phyloP scores from a whole-genome alignment of 306 rosid species.

The Vicia sativa region DNA sequence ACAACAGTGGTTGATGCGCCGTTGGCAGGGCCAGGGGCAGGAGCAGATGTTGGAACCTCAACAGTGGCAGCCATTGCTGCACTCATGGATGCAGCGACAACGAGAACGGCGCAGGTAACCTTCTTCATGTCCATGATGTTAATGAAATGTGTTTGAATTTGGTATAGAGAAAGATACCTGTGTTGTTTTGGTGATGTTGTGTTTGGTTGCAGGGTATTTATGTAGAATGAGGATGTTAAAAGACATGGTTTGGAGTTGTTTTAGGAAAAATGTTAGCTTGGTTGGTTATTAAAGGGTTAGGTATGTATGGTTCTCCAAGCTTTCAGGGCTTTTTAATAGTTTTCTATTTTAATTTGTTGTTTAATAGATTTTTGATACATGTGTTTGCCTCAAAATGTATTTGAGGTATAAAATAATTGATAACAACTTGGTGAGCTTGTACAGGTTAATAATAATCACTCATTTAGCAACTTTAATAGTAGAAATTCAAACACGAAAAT shows the following conservation, averaged over 20 bases:
- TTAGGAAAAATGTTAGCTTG: conserved; percentile 14
- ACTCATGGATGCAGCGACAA: conserved; percentile 49
- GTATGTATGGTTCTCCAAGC: conserved; percentile 38
- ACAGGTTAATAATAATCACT: background rate
- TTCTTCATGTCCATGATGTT: conserved; percentile 52
- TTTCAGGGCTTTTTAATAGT: conserved; percentile 21
- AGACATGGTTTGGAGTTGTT: conserved; percentile 10
- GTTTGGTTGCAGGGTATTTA: conserved; percentile 18
- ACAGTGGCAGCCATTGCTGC: conserved; percentile 40
- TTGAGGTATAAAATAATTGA: conserved; percentile 7
- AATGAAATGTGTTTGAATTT: background rate
- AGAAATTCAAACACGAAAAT: too few relatives aligned
- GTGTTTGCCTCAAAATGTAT: background rate
- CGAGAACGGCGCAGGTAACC: conserved; percentile 43
- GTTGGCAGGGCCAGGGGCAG: conserved; percentile 46
- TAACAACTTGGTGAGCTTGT: background rate
- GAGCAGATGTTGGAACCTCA: conserved; percentile 39
- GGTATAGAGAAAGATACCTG: conserved; percentile 1
- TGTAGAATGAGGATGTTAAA: conserved; percentile 9
- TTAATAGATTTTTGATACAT: background rate
- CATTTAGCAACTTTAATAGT: too few relatives aligned
- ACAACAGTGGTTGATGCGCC: conserved; percentile 44
- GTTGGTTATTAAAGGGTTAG: conserved; percentile 10
- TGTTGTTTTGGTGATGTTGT: background rate
- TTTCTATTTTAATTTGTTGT: background rate